Conservation (phyloP, 208 protist species). For the Trichomonas vaginalis region DNA sequence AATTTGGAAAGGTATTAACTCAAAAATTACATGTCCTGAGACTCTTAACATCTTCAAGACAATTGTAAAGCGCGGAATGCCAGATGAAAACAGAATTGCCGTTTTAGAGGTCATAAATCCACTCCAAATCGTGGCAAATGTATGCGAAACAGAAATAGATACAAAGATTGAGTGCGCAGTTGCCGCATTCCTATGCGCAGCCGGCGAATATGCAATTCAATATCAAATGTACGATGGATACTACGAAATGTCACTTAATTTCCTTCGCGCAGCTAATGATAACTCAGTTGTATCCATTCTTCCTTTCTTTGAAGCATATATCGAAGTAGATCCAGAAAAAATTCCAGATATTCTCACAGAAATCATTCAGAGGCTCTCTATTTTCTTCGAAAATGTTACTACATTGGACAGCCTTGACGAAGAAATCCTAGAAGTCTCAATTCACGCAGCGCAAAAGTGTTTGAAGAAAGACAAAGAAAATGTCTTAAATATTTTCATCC, state of each 20-base stretch:
- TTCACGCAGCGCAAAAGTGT: neutral
- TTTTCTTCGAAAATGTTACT: neutral
- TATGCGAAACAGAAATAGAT: neutral
- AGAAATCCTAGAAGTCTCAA: neutral
- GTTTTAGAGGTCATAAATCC: neutral
- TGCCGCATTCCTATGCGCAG: neutral
- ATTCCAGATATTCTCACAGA: neutral
- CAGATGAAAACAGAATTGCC: neutral
- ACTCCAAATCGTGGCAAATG: neutral
- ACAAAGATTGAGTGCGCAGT: neutral
- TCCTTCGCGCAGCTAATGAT: neutral
- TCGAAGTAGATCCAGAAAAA: neutral
- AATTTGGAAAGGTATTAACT: neutral
- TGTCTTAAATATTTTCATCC: no score
- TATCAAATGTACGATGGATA: neutral
- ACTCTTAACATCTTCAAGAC: neutral
- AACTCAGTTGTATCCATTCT: neutral
- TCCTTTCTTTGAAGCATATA: neutral
- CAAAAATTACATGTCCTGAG: neutral
- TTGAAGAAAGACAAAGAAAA: neutral
- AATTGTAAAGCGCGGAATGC: neutral
- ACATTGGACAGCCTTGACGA: neutral
- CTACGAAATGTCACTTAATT: neutral
- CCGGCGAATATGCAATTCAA: neutral
- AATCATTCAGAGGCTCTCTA: neutral